Conservation (phyloP, 2,329 filamentous ascomycete species). For the Xylariales sp. region DNA sequence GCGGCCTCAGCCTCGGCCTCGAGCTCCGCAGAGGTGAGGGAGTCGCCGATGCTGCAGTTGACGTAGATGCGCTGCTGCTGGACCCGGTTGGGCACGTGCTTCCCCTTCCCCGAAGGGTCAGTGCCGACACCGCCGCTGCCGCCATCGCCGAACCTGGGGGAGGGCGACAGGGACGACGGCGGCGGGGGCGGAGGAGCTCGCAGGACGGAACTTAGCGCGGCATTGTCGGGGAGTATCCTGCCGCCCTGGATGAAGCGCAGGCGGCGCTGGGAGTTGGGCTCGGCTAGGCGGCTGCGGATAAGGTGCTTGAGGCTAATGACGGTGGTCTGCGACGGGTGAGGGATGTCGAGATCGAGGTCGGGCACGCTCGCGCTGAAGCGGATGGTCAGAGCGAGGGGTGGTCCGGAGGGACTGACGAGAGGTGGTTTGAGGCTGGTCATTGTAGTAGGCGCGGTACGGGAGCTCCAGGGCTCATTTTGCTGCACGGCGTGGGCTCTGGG, state of each 20-base stretch:
- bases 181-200: slow-evolving; percentile 56
- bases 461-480: background rate
- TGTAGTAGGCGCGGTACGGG: slow-evolving; percentile 3
- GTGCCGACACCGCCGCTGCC: slow-evolving; percentile 14
- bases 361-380: slow-evolving; percentile 85
- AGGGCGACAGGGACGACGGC: slow-evolving; percentile 14
- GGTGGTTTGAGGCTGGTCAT: slow-evolving; percentile 13
- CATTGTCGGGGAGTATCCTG: slow-evolving; percentile 73
- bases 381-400: slow-evolving; percentile 71
- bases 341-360: slow-evolving; percentile 76
- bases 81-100: slow-evolving; percentile 51
- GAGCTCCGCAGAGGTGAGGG: slow-evolving; percentile 65
- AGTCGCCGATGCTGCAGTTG: slow-evolving; percentile 85
- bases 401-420: slow-evolving; percentile 8
- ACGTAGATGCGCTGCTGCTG: slow-evolving; percentile 67
- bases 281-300: slow-evolving; percentile 68
- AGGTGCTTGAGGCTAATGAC: slow-evolving; percentile 76
- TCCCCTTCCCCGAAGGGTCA: slow-evolving; percentile 50
- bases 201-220: slow-evolving; percentile 64
- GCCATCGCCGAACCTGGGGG: background rate
- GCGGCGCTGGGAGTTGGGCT: slow-evolving; percentile 59
- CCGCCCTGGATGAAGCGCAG: slow-evolving; percentile 89
- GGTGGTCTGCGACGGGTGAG: slow-evolving; percentile 63
- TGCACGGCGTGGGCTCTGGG: too few relatives aligned
- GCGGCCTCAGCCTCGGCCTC: slow-evolving; percentile 56